Conservation (phyloP, 768 basidiomycete species). For the Crassisporium funariophilum region DNA sequence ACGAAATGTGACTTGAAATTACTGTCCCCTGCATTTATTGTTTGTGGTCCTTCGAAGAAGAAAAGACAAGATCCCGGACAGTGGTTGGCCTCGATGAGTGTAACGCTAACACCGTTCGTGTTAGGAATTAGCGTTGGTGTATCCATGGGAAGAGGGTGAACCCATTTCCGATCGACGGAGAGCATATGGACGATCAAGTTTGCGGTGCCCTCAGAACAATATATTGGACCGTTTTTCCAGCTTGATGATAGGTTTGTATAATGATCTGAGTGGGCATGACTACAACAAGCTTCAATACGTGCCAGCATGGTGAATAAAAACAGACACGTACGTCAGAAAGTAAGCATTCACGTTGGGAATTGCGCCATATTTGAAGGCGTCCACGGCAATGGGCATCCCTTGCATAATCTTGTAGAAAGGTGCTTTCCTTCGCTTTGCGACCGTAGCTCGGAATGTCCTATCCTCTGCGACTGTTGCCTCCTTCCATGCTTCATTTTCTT, state of each 20-base stretch:
- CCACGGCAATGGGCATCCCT: constrained; percentile 98
- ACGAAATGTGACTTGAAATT: constrained; percentile 69
- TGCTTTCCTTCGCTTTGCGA: constrained; percentile 65
- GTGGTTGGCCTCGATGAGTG: constrained; percentile 97
- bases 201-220: constrained; percentile 93
- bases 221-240: constrained; percentile 93
- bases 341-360: constrained; percentile 91
- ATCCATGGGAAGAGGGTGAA: constrained; percentile 85
- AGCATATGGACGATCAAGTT: constrained; percentile 93
- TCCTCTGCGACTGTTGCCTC: constrained; percentile 64
- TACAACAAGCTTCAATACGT: constrained; percentile 31
- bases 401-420: constrained; percentile 96
- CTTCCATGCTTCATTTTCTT: constrained; percentile 84
- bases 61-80: constrained; percentile 96
- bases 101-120: constrained; percentile 85
- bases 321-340: constrained; percentile 72
- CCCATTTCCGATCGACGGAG: constrained; percentile 85
- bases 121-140: constrained; percentile 72
- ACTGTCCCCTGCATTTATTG: constrained; percentile 85
- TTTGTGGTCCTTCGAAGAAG: constrained; percentile 91
- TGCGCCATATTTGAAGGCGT: constrained; percentile 92
- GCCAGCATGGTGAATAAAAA: background rate
- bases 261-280: constrained; percentile 97
- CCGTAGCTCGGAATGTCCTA: constrained; percentile 44
- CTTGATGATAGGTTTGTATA: constrained; percentile 88